Percentiles rank a stretch among this genome's conserved stretches.
Evolutionary conservation across 768 basidiomycete species (phyloP).

Genomic region (Amanita pseudoporphyria): DNA sequence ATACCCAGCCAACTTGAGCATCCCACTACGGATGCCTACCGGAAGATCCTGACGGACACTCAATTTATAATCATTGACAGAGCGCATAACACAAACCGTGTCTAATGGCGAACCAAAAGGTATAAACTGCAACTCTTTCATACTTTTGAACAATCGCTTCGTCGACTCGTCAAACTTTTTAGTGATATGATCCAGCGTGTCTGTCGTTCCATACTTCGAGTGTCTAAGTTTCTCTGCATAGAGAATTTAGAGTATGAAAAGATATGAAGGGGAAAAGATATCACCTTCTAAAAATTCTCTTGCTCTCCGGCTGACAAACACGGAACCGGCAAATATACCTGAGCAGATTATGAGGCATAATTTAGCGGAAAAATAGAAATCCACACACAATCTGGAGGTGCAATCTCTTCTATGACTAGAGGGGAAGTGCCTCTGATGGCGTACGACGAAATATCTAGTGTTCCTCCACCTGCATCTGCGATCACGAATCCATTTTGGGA

Average conservation of each 20-base stretch:
- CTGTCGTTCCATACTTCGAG: constrained; percentile 64
- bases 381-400: constrained; percentile 67
- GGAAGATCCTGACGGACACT: constrained; percentile 27
- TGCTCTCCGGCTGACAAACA: constrained; percentile 72
- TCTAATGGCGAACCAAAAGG: constrained; percentile 73
- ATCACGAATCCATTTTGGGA: constrained; percentile 73
- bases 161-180: constrained; percentile 78
- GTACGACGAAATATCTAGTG: constrained; percentile 74
- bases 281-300: constrained; percentile 64
- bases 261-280: neutral
- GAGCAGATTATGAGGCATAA: constrained; percentile 8
- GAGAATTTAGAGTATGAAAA: neutral
- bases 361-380: neutral
- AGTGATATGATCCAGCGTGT: constrained; percentile 70
- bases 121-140: constrained; percentile 59
- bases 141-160: constrained; percentile 67
- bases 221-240: constrained; percentile 58
- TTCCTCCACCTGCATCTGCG: constrained; percentile 75
- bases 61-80: neutral
- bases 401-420: constrained; percentile 74
- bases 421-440: constrained; percentile 61
- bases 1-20: constrained; percentile 63
- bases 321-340: constrained; percentile 77
- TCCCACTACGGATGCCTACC: constrained; percentile 66
- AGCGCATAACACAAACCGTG: constrained; percentile 25